A percentile compares a stretch with the other conserved stretches of the same genome.
Evolutionary conservation across 495 filamentous ascomycete species (phyloP).

Genomic region (Articulospora tetracladia): DNA sequence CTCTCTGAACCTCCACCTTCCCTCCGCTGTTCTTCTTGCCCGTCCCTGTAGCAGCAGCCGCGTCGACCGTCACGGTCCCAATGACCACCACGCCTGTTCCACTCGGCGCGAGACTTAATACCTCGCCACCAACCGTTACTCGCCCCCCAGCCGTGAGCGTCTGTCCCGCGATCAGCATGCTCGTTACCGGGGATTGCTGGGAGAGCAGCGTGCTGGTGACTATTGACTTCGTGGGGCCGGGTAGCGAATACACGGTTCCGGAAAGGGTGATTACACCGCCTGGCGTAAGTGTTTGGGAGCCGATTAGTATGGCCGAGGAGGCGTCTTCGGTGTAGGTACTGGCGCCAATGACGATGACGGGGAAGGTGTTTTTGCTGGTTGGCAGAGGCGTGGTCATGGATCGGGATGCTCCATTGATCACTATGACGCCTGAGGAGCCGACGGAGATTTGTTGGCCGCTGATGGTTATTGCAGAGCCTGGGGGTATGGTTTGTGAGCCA

Average conservation of each 20-base stretch:
- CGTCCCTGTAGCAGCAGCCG: slow-evolving; percentile 2
- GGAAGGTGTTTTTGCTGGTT: neutral
- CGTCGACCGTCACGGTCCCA: slow-evolving; percentile 19
- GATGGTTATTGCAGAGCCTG: slow-evolving; percentile 15
- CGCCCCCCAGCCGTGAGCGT: slow-evolving; percentile 22
- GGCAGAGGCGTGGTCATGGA: neutral
- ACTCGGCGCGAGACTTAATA: slow-evolving; percentile 15
- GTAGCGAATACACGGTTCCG: slow-evolving; percentile 12
- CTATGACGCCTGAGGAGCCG: slow-evolving; percentile 7
- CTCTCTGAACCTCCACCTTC: neutral
- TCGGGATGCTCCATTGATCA: slow-evolving; percentile 5
- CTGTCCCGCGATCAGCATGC: slow-evolving; percentile 18
- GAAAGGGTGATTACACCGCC: slow-evolving; percentile 10
- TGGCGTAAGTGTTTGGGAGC: slow-evolving; percentile 16
- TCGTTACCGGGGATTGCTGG: neutral
- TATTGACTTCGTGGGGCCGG: slow-evolving; percentile 2
- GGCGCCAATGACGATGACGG: slow-evolving; percentile 13
- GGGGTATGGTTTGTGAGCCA: slow-evolving; percentile 17
- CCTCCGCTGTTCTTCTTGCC: slow-evolving; percentile 9
- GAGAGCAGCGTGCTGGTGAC: neutral
- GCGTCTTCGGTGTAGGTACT: slow-evolving; percentile 5
- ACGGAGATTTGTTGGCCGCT: slow-evolving; percentile 15
- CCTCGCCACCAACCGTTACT: slow-evolving; percentile 22
- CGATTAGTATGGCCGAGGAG: slow-evolving; percentile 15
- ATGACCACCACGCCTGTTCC: slow-evolving; percentile 20